Evolutionary conservation across 2,329 filamentous ascomycete genomes (phyloP).

Genomic region (Davidsoniella australis): DNA sequence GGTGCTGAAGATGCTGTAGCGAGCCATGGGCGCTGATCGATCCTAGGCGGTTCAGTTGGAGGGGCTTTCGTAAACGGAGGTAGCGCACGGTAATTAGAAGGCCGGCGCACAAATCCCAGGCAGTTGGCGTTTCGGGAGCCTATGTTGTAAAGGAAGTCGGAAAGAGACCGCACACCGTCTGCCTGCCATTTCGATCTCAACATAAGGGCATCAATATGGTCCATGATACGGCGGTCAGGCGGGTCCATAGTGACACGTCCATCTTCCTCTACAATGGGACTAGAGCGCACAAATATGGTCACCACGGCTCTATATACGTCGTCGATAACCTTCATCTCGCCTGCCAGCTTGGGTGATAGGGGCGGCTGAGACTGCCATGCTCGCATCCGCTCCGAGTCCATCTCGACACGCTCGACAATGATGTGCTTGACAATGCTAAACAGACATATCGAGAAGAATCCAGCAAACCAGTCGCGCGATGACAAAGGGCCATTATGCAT

Average conservation of each 20-base stretch:
- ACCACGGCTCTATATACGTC: constrained; percentile 35
- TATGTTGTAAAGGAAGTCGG: constrained; percentile 32
- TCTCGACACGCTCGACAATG: constrained; percentile 24
- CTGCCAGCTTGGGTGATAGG: constrained; percentile 17
- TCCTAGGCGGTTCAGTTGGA: background rate
- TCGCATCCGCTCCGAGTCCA: constrained; percentile 17
- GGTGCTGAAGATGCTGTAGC: background rate
- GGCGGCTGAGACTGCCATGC: constrained; percentile 4
- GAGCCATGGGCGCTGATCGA: constrained; percentile 6
- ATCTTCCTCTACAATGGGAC: constrained; percentile 29
- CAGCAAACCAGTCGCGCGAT: constrained; percentile 31
- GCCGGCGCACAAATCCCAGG: constrained; percentile 17
- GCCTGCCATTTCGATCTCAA: constrained; percentile 30
- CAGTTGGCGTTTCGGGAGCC: constrained; percentile 24
- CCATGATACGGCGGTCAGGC: constrained; percentile 28
- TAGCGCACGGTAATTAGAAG: background rate
- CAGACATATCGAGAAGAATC: constrained; percentile 39
- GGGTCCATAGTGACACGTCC: constrained; percentile 24
- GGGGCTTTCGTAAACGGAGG: background rate
- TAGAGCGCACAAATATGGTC: constrained; percentile 28
- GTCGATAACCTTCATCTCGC: constrained; percentile 20
- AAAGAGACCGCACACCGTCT: constrained; percentile 28
- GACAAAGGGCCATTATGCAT: constrained; percentile 23
- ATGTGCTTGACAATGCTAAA: constrained; percentile 38
- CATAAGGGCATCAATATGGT: constrained; percentile 27